Conservation (phyloP, 805 yeast species). For the Saturnispora besseyi region DNA sequence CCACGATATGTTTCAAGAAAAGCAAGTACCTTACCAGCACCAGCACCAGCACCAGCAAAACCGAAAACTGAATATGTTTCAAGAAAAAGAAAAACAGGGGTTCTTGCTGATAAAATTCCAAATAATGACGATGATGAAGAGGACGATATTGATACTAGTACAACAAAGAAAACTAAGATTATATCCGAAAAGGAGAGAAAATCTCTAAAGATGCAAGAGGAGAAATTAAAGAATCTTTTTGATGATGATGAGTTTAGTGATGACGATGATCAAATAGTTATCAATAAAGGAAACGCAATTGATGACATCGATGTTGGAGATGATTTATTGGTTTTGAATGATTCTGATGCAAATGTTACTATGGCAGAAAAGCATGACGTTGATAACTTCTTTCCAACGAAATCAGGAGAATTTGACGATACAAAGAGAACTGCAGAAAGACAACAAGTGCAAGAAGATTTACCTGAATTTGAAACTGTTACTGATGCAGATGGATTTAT, state of each 20-base stretch:
- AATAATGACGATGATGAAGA: slow-evolving; percentile 10
- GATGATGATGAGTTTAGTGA: slow-evolving; percentile 17
- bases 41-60: slow-evolving; percentile 8
- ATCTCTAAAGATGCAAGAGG: slow-evolving; percentile 9
- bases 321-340: not conserved
- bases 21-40: slow-evolving; percentile 13
- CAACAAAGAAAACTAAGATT: slow-evolving; percentile 16
- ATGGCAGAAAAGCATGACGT: not conserved
- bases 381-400: not conserved
- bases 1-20: slow-evolving; percentile 16
- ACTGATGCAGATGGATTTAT: slow-evolving; percentile 27
- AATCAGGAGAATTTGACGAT: not conserved
- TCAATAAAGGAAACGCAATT: slow-evolving; percentile 4
- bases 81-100: slow-evolving; percentile 11
- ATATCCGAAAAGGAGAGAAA: slow-evolving; percentile 8
- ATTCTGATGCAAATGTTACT: not conserved
- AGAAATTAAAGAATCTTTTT: slow-evolving; percentile 14
- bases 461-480: slow-evolving; percentile 18
- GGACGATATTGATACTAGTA: not conserved
- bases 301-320: slow-evolving; percentile 10
- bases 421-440: not conserved
- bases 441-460: slow-evolving; percentile 1
- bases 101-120: not conserved
- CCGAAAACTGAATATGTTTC: slow-evolving; percentile 9
- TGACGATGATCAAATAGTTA: not conserved